Conservation (phyloP, 805 yeast species). For the Yamadazyma endophytica region DNA sequence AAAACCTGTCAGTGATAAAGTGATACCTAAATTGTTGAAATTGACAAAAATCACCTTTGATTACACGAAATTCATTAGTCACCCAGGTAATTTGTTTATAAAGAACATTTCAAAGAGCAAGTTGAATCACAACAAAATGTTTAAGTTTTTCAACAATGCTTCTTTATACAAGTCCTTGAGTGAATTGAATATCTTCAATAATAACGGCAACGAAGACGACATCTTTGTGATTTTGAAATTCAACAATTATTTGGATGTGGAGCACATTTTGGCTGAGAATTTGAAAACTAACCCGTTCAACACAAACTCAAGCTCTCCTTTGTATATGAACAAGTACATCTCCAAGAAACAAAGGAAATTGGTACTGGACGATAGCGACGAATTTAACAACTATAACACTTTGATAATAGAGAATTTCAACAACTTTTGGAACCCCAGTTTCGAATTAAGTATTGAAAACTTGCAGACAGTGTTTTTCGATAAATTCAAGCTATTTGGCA, state of each 20-base stretch:
- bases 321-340: conserved; percentile 60
- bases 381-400: conserved; percentile 17
- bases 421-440: conserved; percentile 43
- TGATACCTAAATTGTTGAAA: conserved; percentile 11
- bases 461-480: conserved; percentile 31
- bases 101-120: conserved; percentile 39
- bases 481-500: conserved; percentile 39
- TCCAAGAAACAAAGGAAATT: conserved; percentile 57
- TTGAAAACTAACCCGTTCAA: conserved; percentile 23
- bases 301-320: conserved; percentile 20
- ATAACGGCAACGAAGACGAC: conserved; percentile 10
- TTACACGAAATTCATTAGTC: conserved; percentile 35
- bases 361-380: conserved; percentile 6
- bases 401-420: conserved; percentile 42
- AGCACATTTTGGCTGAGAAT: conserved; percentile 15
- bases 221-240: conserved; percentile 29
- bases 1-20: conserved; percentile 7
- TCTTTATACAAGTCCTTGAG: conserved; percentile 15
- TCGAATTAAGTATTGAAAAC: conserved; percentile 33
- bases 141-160: conserved; percentile 15
- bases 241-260: conserved; percentile 31
- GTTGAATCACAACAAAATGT: conserved; percentile 30
- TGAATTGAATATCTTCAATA: conserved; percentile 20
- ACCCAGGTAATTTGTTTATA: conserved; percentile 58
- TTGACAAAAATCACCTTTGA: conserved; percentile 13